Evolutionary conservation across 2,329 filamentous ascomycete genomes (phyloP).

Genomic region (Cladosporium velox): DNA sequence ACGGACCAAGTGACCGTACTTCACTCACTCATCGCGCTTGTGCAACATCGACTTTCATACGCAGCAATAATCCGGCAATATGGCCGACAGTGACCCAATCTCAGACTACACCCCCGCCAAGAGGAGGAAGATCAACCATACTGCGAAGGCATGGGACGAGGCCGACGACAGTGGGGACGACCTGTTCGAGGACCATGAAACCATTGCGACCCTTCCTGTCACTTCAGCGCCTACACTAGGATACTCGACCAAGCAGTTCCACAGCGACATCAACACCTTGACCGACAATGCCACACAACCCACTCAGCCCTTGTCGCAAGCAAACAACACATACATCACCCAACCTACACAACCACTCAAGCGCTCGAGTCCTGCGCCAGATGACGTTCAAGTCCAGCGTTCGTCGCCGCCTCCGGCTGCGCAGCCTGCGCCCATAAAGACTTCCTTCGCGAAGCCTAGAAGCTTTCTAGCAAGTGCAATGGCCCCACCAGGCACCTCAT

Average conservation of each 20-base stretch:
- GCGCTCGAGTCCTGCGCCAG: constrained; percentile 40
- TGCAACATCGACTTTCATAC: constrained; percentile 8
- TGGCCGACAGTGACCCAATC: constrained; percentile 40
- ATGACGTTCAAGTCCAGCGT: constrained; percentile 75
- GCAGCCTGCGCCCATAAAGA: constrained; percentile 27
- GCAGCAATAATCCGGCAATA: constrained; percentile 19
- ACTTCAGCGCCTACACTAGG: constrained; percentile 11
- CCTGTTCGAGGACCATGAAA: constrained; percentile 54
- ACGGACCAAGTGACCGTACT: neutral
- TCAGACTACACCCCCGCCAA: constrained; percentile 38
- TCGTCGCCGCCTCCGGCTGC: constrained; percentile 67
- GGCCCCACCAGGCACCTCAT: constrained; percentile 74
- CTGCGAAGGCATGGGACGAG: constrained; percentile 36
- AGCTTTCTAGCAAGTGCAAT: constrained; percentile 62
- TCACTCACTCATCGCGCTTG: neutral
- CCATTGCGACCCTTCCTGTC: constrained; percentile 45
- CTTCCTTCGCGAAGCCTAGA: constrained; percentile 35
- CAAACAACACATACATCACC: constrained; percentile 42
- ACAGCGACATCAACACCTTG: constrained; percentile 14
- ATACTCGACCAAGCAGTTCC: constrained; percentile 18
- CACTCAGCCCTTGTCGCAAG: constrained; percentile 54
- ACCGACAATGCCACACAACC: constrained; percentile 54
- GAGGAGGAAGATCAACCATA: constrained; percentile 34
- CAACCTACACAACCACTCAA: constrained; percentile 64
- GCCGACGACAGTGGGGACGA: constrained; percentile 51